Base-by-base conservation (phyloP, 306 rosid genomes). In the Cucumis hystrix region DNA sequence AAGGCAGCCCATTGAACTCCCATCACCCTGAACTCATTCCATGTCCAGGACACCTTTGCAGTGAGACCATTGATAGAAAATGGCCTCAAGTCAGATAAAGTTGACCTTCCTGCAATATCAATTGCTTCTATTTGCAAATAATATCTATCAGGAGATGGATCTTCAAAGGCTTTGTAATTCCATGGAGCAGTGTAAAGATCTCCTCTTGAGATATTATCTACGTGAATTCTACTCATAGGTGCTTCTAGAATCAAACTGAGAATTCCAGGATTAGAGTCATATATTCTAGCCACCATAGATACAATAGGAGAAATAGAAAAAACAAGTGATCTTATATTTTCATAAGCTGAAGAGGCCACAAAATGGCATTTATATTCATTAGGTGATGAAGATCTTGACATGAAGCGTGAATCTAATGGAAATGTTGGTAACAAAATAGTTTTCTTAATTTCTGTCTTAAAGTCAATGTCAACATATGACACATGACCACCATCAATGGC, bases 21-120 rank as follows among this genome's bases (percentile, higher is more conserved):
- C 97, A 95, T 92, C 80, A 92, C 92, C 47, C 72, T 63, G 84
- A 95, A 92, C 84, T 92, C 99, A 79, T 59, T 88, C 99, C 99
- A 95, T 79, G 92, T 88, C 98, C 97, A 92, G 15, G 96, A 85
- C 83, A 86, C n/a, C 86, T 79, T 85, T 62, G 83, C 45, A 71
- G 77, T 82, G 18, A 84, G 89, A 83, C 99, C 91, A 51, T 88
- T 95, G 67, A 95, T 61, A 57, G 99, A 95, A 88, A 95, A 92
- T 4, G 99, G 99, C 86, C 93, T 88, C 52, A 92, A 79, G 40
- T 95, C 96, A 60, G 90, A 86, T 80, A 89, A 65, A 65, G 89
- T 90, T 72, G 92, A 90, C 77, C 89, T 86, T 11, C 90, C 89
- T 79, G 43, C 80, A 25, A 60, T 13, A 79, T 95, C 99, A 67